Evolutionary conservation across 1,139 yeast species (phyloP).

Genomic region (Scheffersomyces illinoinensis): DNA sequence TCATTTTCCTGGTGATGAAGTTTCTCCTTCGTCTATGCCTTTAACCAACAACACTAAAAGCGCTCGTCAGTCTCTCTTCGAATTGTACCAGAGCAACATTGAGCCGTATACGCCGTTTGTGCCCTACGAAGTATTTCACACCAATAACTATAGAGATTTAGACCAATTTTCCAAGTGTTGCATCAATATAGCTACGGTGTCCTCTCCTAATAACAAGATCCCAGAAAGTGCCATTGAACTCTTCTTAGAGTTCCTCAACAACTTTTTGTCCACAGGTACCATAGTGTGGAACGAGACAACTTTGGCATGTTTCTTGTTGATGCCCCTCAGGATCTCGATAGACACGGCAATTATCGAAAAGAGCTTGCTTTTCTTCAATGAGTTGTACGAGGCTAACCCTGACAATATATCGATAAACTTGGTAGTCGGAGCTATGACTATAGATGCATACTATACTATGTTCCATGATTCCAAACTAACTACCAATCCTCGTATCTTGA

Average conservation of each 20-base stretch:
- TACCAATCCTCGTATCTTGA: conserved; percentile 7
- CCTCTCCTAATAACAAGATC: conserved; percentile 11
- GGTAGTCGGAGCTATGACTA: conserved; percentile 18
- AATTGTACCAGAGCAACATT: conserved; percentile 13
- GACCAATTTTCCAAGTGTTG: conserved; percentile 19
- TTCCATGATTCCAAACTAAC: conserved; percentile 12
- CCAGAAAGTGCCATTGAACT: conserved; percentile 14
- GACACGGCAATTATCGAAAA: conserved; percentile 8
- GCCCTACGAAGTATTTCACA: conserved; percentile 10
- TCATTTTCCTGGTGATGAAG: not conserved
- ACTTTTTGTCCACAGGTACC: conserved; percentile 3
- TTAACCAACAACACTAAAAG: not conserved
- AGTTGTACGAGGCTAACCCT: conserved; percentile 4
- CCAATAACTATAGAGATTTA: conserved; percentile 1
- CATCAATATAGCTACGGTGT: conserved; percentile 17
- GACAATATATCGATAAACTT: conserved; percentile 11
- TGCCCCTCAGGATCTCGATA: conserved; percentile 16
- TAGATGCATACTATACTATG: conserved; percentile 20
- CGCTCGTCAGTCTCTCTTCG: not conserved
- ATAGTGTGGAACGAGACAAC: conserved; percentile 16
- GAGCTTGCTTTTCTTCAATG: conserved; percentile 14
- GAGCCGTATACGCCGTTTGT: conserved; percentile 23
- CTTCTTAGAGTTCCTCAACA: conserved; percentile 10
- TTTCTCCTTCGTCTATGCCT: not conserved
- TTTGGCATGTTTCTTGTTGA: conserved; percentile 18